Percentiles rank a stretch among this genome's conserved stretches.
Conservation (phyloP, 2,329 filamentous ascomycete species). For the Trichophyton equinum region DNA sequence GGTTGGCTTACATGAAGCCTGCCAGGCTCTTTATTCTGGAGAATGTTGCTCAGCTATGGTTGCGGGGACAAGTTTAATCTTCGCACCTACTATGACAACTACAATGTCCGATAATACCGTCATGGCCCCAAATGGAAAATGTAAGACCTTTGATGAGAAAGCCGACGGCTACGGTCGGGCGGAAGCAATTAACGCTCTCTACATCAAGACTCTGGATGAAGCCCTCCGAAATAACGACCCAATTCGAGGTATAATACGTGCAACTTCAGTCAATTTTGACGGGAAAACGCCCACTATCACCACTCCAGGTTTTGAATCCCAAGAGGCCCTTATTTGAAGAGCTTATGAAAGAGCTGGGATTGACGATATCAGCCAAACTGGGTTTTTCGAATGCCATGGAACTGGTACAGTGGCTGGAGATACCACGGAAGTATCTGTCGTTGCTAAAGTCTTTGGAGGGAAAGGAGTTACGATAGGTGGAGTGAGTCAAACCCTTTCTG, state of each 20-base stretch:
- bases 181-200: conserved; percentile 25
- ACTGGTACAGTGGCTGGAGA: conserved; percentile 27
- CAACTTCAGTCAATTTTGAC: conserved; percentile 20
- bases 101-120: conserved; percentile 26
- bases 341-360: conserved; percentile 23
- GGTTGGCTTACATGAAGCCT: conserved; percentile 6
- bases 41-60: conserved; percentile 12
- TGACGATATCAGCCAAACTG: not conserved
- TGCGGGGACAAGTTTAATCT: not conserved
- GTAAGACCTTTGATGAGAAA: conserved; percentile 22
- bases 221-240: conserved; percentile 25
- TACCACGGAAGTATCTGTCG: conserved; percentile 14
- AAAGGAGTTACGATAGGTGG: conserved; percentile 16
- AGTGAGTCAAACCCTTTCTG: not conserved
- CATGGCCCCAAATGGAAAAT: conserved; percentile 24
- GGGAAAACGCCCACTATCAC: conserved; percentile 18
- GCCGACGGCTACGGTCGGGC: conserved; percentile 27
- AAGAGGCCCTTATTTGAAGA: conserved; percentile 21
- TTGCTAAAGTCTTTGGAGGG: conserved; percentile 12
- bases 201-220: conserved; percentile 20
- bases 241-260: conserved; percentile 25
- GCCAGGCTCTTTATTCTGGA: conserved; percentile 5
- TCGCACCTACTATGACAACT: not conserved
- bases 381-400: conserved; percentile 16
- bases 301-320: conserved; percentile 14